Evolutionary conservation across 345 rosid species (phyloP).

Genomic region (Euphorbia peplus): DNA sequence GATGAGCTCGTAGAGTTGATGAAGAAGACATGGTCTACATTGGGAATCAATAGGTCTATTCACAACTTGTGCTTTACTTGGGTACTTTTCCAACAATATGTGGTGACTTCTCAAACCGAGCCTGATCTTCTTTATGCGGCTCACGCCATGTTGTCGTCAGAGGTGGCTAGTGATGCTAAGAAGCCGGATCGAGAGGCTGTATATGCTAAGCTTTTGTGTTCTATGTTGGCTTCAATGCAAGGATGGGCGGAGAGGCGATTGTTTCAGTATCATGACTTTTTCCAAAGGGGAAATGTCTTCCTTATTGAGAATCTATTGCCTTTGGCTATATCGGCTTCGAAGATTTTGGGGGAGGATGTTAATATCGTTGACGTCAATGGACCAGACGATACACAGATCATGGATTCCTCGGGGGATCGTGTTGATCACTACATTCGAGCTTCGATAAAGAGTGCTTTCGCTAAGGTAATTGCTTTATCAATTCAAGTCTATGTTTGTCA

Average conservation of each 20-base stretch:
- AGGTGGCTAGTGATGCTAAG: constrained; percentile 74
- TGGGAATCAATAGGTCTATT: constrained; percentile 62
- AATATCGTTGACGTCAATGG: constrained; percentile 44
- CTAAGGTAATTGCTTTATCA: constrained; percentile 38
- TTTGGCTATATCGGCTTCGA: constrained; percentile 59
- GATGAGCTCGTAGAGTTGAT: constrained; percentile 84
- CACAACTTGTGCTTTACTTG: constrained; percentile 83
- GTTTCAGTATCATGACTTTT: constrained; percentile 65
- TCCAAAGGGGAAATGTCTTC: constrained; percentile 53
- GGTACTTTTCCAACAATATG: constrained; percentile 85
- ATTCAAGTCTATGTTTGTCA: not conserved
- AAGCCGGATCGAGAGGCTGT: constrained; percentile 58
- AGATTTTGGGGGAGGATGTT: constrained; percentile 63
- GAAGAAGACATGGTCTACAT: constrained; percentile 87
- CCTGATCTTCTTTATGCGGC: constrained; percentile 76
- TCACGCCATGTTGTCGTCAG: constrained; percentile 58
- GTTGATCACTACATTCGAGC: constrained; percentile 70
- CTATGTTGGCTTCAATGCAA: constrained; percentile 66
- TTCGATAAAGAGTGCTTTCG: constrained; percentile 66
- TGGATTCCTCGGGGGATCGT: constrained; percentile 53
- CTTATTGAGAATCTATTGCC: constrained; percentile 68
- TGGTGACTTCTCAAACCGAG: constrained; percentile 56
- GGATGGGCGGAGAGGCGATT: constrained; percentile 85
- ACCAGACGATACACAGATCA: constrained; percentile 36
- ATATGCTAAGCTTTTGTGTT: constrained; percentile 54